Conservation (phyloP, 768 basidiomycete species). For the Boletellus ananas region DNA sequence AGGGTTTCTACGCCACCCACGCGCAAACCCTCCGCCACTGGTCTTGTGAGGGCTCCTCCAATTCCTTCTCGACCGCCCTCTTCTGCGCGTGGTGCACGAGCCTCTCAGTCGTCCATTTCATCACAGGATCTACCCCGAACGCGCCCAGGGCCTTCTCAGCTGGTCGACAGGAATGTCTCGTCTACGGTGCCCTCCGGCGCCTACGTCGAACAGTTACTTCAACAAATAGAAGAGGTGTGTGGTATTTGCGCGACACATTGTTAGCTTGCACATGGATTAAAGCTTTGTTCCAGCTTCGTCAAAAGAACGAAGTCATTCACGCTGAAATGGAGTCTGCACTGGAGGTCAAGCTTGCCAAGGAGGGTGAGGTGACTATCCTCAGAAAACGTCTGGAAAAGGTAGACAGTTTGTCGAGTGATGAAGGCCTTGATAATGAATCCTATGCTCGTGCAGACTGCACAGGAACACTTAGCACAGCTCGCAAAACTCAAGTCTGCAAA, state of each 20-base stretch:
- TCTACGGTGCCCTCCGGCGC: not conserved
- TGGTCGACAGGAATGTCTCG: constrained; percentile 1
- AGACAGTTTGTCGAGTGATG: not conserved
- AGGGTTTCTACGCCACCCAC: constrained; percentile 11
- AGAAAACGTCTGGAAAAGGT: constrained; percentile 70
- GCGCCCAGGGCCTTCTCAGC: constrained; percentile 12
- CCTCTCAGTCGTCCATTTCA: constrained; percentile 10
- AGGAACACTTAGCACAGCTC: constrained; percentile 57
- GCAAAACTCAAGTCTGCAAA: constrained; percentile 54
- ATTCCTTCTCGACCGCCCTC: constrained; percentile 12
- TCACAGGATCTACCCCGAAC: constrained; percentile 20
- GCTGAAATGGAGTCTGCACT: constrained; percentile 44
- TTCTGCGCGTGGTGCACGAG: constrained; percentile 12
- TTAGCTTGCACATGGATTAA: constrained; percentile 11
- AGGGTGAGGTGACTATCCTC: constrained; percentile 68
- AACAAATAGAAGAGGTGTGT: constrained; percentile 47
- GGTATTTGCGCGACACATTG: constrained; percentile 11
- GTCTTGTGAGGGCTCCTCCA: constrained; percentile 5
- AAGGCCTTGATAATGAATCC: not conserved
- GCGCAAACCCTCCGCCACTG: constrained; percentile 11
- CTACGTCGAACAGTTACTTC: constrained; percentile 21
- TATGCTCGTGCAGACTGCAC: constrained; percentile 41
- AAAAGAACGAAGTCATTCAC: constrained; percentile 47
- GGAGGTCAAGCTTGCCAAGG: constrained; percentile 52
- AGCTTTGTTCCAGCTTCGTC: constrained; percentile 40